Percentiles rank a stretch among this genome's conserved stretches.
phyloP scores from a whole-genome alignment of 306 rosid species.

The Vigna angularis region DNA sequence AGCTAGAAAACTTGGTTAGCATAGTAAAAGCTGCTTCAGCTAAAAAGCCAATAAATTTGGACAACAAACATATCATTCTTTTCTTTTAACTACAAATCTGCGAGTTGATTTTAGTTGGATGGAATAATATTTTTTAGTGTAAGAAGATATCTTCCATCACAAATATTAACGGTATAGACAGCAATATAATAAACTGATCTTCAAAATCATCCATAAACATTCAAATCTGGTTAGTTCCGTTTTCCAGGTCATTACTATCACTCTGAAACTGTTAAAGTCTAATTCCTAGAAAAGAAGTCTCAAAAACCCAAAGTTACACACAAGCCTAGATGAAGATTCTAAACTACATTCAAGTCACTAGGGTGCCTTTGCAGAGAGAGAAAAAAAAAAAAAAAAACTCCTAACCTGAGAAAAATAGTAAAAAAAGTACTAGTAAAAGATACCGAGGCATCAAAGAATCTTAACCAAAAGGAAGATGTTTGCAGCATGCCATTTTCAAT shows the following conservation, averaged over 20 bases:
- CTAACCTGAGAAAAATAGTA: not conserved
- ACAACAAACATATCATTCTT: not conserved
- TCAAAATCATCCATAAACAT: not conserved
- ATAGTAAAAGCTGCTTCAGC: not conserved
- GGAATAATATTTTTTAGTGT: no score
- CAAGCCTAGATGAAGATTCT: not conserved
- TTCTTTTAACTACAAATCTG: not conserved
- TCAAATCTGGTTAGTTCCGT: not conserved
- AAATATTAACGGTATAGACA: not conserved
- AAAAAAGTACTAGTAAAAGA: constrained; percentile 7
- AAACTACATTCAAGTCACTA: constrained; percentile 8
- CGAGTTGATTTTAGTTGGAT: not conserved
- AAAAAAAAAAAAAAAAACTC: not conserved
- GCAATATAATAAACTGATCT: not conserved
- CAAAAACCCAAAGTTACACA: not conserved
- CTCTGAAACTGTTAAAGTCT: not conserved
- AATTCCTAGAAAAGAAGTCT: not conserved
- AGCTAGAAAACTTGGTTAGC: not conserved
- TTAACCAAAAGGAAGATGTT: not conserved
- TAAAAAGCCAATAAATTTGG: constrained; percentile 6
- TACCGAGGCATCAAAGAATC: constrained; percentile 8
- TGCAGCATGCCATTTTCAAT: not conserved
- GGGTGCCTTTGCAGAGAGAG: not conserved
- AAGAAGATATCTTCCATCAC: not conserved
- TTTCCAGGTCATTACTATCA: constrained; percentile 21